These are phyloP conservation scores for Pyrenochaeta sp. DNA, from an alignment of 2,329 filamentous ascomycete species.

Conservation along the genomic window DNA sequence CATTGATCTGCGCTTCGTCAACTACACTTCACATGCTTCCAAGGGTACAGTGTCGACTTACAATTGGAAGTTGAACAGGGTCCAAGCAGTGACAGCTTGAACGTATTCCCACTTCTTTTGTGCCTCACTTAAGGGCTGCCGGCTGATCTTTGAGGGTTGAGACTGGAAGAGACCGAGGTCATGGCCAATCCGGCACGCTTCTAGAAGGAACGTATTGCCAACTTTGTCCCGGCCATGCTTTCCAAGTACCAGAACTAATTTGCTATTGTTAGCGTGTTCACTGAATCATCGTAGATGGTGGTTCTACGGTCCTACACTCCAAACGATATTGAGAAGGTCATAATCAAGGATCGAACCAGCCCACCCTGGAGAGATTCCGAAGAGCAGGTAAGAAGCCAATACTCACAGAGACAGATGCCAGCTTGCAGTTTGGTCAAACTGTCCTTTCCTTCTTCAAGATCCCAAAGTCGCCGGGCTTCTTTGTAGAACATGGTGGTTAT, in stretches of 20 bases:
- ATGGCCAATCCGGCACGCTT: constrained; percentile 36
- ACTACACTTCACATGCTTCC: not conserved
- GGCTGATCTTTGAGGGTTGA: constrained; percentile 7
- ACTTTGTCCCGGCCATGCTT: constrained; percentile 44
- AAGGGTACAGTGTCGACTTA: constrained; percentile 13
- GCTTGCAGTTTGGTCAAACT: constrained; percentile 38
- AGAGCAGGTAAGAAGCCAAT: not conserved
- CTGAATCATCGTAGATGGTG: not conserved
- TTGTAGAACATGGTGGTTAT: constrained; percentile 38
- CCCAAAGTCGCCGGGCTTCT: constrained; percentile 41
- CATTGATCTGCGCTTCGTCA: constrained; percentile 32
- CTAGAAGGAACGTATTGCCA: constrained; percentile 36
- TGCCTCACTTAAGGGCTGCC: constrained; percentile 20
- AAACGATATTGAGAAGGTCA: not conserved
- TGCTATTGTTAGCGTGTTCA: not conserved
- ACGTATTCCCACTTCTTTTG: constrained; percentile 31
- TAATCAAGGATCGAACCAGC: not conserved
- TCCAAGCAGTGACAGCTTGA: constrained; percentile 41
- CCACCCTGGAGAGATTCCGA: not conserved
- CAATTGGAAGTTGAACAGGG: constrained; percentile 45
- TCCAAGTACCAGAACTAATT: constrained; percentile 34
- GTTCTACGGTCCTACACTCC: not conserved
- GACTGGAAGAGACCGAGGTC: constrained; percentile 35
- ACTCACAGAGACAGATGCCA: constrained; percentile 36
- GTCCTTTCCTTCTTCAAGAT: constrained; percentile 29